Evolutionary conservation across 495 filamentous ascomycete species (phyloP).

Genomic region (Xylaria venustula): DNA sequence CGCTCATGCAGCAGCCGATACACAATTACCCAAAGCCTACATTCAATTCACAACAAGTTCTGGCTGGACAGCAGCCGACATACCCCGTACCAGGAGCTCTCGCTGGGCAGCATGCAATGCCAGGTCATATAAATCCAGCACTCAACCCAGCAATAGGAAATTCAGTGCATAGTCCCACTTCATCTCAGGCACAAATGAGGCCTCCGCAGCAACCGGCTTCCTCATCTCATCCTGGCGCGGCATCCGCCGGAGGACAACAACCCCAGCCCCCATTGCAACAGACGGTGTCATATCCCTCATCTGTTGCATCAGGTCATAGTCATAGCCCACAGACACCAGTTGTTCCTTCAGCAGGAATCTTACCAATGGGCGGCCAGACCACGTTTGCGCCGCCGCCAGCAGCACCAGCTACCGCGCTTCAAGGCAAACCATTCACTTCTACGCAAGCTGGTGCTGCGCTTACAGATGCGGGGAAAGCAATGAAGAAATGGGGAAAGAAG

Average conservation of each 20-base stretch:
- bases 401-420: background rate
- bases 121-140: background rate
- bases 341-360: background rate
- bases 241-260: background rate
- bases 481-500: slow-evolving; percentile 33
- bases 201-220: slow-evolving; percentile 17
- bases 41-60: slow-evolving; percentile 1
- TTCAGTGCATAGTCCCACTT: slow-evolving; percentile 9
- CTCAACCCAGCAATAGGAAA: background rate
- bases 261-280: background rate
- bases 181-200: slow-evolving; percentile 10
- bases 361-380: background rate
- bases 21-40: background rate
- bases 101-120: background rate
- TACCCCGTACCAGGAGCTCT: slow-evolving; percentile 9
- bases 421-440: slow-evolving; percentile 20
- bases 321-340: background rate
- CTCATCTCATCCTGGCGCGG: background rate
- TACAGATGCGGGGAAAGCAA: slow-evolving; percentile 24
- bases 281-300: background rate
- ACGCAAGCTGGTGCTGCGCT: slow-evolving; percentile 22
- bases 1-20: background rate
- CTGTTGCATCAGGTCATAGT: background rate
- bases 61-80: background rate
- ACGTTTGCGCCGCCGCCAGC: slow-evolving; percentile 11